A percentile compares a stretch with the other conserved stretches of the same genome.
Evolutionary conservation across 495 filamentous ascomycete genomes (phyloP).

Genomic region (Trichocladium uniseriatum): DNA sequence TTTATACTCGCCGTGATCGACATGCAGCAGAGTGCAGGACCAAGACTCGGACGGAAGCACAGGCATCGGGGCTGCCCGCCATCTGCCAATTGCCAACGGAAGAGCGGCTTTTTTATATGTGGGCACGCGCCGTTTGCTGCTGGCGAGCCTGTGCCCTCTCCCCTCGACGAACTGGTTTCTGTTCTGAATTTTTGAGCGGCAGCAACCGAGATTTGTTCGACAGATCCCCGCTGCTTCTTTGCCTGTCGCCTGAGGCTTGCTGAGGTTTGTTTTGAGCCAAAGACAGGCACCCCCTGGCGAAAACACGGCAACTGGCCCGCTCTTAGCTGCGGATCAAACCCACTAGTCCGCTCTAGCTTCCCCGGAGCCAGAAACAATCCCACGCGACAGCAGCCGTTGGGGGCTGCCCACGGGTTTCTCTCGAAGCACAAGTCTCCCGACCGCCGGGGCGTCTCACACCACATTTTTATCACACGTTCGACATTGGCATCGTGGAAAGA

Average conservation of each 20-base stretch:
- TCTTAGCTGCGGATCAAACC: conserved; percentile 12
- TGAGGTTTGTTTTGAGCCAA: too few species aligned
- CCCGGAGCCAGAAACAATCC: background rate
- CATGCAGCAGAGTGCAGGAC: conserved; percentile 10
- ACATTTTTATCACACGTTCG: background rate
- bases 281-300: too few species aligned
- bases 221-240: background rate
- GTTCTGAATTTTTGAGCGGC: background rate
- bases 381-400: background rate
- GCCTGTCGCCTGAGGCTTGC: too few species aligned
- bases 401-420: too few species aligned
- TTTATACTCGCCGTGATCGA: conserved; percentile 7
- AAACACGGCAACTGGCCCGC: background rate
- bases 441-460: background rate
- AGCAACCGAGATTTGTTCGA: background rate
- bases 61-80: background rate
- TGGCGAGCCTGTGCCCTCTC: background rate
- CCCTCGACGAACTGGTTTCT: background rate
- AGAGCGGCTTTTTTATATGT: background rate
- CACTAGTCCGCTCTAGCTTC: background rate
- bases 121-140: background rate
- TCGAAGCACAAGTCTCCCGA: background rate
- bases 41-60: background rate
- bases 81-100: background rate
- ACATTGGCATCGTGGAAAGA: background rate